phyloP scores from a whole-genome alignment of 805 yeast genomes.

The Ogataea paradorogensis region DNA sequence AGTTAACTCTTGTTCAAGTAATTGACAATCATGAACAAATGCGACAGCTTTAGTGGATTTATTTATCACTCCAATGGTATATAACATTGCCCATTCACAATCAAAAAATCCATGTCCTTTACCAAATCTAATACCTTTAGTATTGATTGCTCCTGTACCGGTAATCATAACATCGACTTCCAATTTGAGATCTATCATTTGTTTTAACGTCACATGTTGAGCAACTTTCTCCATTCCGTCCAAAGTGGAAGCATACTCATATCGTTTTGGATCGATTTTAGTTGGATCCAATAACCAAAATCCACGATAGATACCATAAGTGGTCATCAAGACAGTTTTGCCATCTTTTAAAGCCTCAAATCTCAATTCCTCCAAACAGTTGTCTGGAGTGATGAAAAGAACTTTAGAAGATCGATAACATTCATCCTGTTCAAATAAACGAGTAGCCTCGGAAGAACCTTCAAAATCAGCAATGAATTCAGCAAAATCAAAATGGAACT shows the following conservation, averaged over 20 bases:
- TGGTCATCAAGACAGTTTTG: conserved; percentile 29
- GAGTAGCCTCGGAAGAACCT: conserved; percentile 27
- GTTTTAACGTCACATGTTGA: conserved; percentile 18
- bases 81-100: conserved; percentile 33
- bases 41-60: conserved; percentile 27
- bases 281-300: conserved; percentile 26
- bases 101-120: conserved; percentile 35
- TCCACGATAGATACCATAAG: conserved; percentile 31
- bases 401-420: conserved; percentile 16
- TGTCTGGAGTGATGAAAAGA: conserved; percentile 32
- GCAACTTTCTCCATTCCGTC: conserved; percentile 32
- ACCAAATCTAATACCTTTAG: conserved; percentile 31
- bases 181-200: conserved; percentile 16
- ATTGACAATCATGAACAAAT: conserved; percentile 32
- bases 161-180: conserved; percentile 29
- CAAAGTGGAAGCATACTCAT: conserved; percentile 28
- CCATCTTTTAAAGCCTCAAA: conserved; percentile 25
- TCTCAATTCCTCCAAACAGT: conserved; percentile 30
- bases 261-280: conserved; percentile 19
- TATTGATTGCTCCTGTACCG: conserved; percentile 33
- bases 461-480: conserved; percentile 34
- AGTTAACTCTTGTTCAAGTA: conserved; percentile 24
- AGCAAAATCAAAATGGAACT: conserved; percentile 30
- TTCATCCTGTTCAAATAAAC: conserved; percentile 14
- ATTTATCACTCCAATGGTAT: conserved; percentile 24